Evolutionary conservation across 192 early-diverging fungal species (phyloP).

Genomic region (Bifiguratus adelaidae): DNA sequence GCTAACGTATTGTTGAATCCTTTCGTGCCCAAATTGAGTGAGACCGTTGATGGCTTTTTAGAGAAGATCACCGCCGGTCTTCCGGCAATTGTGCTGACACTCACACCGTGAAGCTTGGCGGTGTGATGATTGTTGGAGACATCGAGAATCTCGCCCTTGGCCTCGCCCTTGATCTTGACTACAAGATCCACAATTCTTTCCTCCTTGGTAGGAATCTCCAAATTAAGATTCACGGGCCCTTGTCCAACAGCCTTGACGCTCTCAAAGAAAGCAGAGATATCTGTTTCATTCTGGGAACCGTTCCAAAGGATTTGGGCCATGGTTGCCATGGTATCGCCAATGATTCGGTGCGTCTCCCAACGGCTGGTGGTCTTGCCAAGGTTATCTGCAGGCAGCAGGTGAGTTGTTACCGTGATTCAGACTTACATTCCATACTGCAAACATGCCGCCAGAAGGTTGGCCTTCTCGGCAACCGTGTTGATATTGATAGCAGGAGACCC

Average conservation of each 20-base stretch:
- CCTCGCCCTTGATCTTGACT: slow-evolving; percentile 29
- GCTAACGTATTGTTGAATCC: background rate
- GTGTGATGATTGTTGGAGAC: slow-evolving; percentile 23
- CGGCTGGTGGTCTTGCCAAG: slow-evolving; percentile 26
- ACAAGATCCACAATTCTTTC: slow-evolving; percentile 24
- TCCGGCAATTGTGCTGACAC: too few species aligned
- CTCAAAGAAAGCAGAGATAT: slow-evolving; percentile 14
- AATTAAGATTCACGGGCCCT: slow-evolving; percentile 23
- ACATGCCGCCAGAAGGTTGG: slow-evolving; percentile 22
- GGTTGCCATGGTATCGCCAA: slow-evolving; percentile 23
- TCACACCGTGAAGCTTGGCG: slow-evolving; percentile 14
- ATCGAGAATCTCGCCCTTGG: slow-evolving; percentile 12
- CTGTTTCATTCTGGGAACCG: slow-evolving; percentile 17
- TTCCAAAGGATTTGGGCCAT: slow-evolving; percentile 32
- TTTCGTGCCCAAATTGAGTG: background rate
- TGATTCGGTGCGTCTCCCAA: slow-evolving; percentile 26
- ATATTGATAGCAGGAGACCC: slow-evolving; percentile 26
- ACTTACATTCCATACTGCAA: slow-evolving; percentile 23
- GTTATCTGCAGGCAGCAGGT: slow-evolving; percentile 6
- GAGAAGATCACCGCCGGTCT: background rate
- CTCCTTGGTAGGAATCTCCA: slow-evolving; percentile 28
- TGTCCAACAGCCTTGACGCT: slow-evolving; percentile 23
- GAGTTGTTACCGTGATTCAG: too few species aligned
- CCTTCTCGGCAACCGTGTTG: slow-evolving; percentile 14
- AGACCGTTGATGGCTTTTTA: background rate